Evolutionary conservation across 495 filamentous ascomycete species (phyloP), one percentile per base, ranked within the genome.

Genomic region (Penicillium cinerascens): DNA sequence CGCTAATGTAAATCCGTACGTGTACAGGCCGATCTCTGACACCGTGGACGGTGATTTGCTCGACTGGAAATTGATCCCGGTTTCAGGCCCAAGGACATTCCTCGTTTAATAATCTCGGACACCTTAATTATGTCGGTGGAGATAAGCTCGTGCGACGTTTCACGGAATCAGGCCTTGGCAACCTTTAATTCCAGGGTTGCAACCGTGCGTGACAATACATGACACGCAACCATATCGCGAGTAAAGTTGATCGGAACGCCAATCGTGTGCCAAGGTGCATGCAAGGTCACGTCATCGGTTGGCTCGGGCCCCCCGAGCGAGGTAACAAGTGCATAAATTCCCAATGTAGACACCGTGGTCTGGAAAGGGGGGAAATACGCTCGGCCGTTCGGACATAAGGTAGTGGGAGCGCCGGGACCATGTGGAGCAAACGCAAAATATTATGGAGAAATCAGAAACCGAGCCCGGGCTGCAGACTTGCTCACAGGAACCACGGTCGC

Each of bases 141-240:
- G 70, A 73, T 73, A 72, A 73, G 67, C 67, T 71, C 68, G 67
- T 70, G 68, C 59, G 66, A 72, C 68, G 67, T 73, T 72, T 67
- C 70, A 73, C 68, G 56, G 56, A 64, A 61, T 44, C 35, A 59
- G 47, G 41, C 52, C 63, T 66, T 66, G 60, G 60, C 59, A 60
- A 65, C 43, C 54, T 60, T 66, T 66, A 58, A 18, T 47, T 46
- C 44, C 54, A 60, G 47, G 49, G 55, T 64, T 61, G 27, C 61
- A 64, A 58, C 16, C 41, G 50, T 42, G 52, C 41, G 44, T 65
- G 55, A 62, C 61, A 59, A 56, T 62, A 65, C 61, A 40, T 41
- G 36, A 60, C 53, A 25, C 42, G 50, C 52, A 54, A 60, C 45
- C 42, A 51, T 56, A 56, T 54, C 50, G 44, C 11, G 47, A 56